Evolutionary conservation across 2,329 filamentous ascomycete genomes (phyloP).

Genomic region (Lachnellula hyalina): DNA sequence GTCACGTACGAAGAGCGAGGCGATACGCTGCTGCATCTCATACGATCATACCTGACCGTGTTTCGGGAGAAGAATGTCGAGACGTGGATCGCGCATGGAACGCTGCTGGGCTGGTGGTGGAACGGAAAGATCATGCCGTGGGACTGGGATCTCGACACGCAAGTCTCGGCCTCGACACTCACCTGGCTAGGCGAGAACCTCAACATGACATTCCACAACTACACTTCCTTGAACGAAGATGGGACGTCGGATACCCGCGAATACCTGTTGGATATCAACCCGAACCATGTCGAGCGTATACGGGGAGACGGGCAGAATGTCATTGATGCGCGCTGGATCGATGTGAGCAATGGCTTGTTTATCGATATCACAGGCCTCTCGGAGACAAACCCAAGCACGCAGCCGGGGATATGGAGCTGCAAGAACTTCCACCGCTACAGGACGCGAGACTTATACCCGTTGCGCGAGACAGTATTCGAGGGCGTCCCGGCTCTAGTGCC

Average conservation of each 20-base stretch:
- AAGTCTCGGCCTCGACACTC: constrained; percentile 65
- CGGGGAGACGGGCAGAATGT: constrained; percentile 68
- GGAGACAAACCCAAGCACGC: constrained; percentile 54
- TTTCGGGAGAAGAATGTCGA: constrained; percentile 62
- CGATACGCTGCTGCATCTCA: constrained; percentile 62
- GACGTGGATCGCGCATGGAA: constrained; percentile 84
- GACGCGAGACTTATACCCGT: constrained; percentile 67
- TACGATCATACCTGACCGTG: constrained; percentile 67
- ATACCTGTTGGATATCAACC: constrained; percentile 75
- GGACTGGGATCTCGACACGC: constrained; percentile 82
- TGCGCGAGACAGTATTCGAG: constrained; percentile 70
- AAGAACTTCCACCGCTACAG: constrained; percentile 74
- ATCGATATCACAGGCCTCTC: constrained; percentile 77
- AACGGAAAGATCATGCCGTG: constrained; percentile 72
- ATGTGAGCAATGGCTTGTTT: constrained; percentile 68
- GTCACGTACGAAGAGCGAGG: constrained; percentile 62
- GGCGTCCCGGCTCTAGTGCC: constrained; percentile 66
- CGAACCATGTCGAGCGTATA: constrained; percentile 55
- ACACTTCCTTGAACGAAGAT: constrained; percentile 35
- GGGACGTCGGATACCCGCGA: constrained; percentile 39
- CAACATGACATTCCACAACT: constrained; percentile 56
- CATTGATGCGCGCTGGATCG: constrained; percentile 82
- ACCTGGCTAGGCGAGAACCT: constrained; percentile 57
- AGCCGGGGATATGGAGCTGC: constrained; percentile 67
- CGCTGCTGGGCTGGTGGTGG: constrained; percentile 86